These are phyloP conservation scores for Helianthus annuus DNA, from an alignment of 129 eudicot genomes.

Conservation along the genomic window DNA sequence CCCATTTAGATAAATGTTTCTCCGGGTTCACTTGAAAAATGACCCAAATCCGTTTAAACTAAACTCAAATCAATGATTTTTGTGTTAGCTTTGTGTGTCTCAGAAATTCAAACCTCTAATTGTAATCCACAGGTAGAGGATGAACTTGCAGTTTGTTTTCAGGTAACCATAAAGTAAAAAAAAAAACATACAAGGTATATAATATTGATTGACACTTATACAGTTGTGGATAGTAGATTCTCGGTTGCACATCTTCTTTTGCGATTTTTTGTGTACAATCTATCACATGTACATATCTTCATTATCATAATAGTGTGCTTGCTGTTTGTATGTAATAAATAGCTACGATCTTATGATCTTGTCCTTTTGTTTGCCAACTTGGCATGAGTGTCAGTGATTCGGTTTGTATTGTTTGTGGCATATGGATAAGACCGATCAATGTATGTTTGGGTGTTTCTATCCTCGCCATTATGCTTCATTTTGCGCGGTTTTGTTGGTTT, in stretches of 20 bases:
- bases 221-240: conserved; percentile 5
- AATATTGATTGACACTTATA: conserved; percentile 20
- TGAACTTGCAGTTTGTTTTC: neutral
- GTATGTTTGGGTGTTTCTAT: neutral
- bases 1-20: too few species aligned
- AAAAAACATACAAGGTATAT: conserved; percentile 19
- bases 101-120: too few species aligned
- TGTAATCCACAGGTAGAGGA: conserved; percentile 5
- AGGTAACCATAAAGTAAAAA: conserved; percentile 6
- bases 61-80: too few species aligned
- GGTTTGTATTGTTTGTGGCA: neutral
- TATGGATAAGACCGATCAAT: neutral
- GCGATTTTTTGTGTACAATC: conserved; percentile 24
- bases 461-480: neutral
- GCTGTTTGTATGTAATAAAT: conserved; percentile 7
- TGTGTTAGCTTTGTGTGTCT: too few species aligned
- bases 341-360: conserved; percentile 1
- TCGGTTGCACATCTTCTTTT: conserved; percentile 13
- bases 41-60: too few species aligned
- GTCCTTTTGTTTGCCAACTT: neutral
- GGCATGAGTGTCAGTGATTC: neutral
- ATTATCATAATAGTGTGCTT: conserved; percentile 24
- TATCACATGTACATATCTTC: conserved; percentile 24
- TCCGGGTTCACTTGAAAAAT: too few species aligned
- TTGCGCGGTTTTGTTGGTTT: neutral